A percentile compares a stretch with the other conserved stretches of the same genome.
These are phyloP conservation scores for Alloascoidea hylecoeti DNA, from an alignment of 805 yeast genomes.

Conservation along the genomic window DNA sequence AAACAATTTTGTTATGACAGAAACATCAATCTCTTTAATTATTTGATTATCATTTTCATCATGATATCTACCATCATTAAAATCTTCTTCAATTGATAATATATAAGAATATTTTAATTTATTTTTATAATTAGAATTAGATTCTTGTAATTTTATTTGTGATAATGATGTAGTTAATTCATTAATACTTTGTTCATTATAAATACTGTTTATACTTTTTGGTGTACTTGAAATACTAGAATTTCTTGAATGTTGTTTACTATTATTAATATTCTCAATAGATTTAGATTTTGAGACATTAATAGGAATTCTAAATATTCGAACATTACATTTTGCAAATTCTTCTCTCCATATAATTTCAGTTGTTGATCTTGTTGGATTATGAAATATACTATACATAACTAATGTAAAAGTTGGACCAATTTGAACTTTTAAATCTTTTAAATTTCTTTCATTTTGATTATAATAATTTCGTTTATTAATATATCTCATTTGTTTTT, in stretches of 20 bases:
- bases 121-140: slow-evolving; percentile 6
- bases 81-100: slow-evolving; percentile 37
- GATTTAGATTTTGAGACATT: slow-evolving; percentile 1
- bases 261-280: not conserved
- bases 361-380: slow-evolving; percentile 27
- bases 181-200: too few relatives aligned
- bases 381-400: slow-evolving; percentile 48
- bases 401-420: slow-evolving; percentile 50
- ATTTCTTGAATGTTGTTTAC: too few relatives aligned
- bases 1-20: slow-evolving; percentile 34
- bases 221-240: too few relatives aligned
- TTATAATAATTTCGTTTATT: not conserved
- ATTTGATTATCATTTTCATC: slow-evolving; percentile 32
- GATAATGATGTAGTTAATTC: too few relatives aligned
- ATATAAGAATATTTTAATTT: slow-evolving; percentile 23
- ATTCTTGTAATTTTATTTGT: too few relatives aligned
- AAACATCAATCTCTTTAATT: slow-evolving; percentile 24
- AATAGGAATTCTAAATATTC: slow-evolving; percentile 19
- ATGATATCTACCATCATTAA: slow-evolving; percentile 63
- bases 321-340: slow-evolving; percentile 38
- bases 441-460: slow-evolving; percentile 1
- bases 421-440: slow-evolving; percentile 21
- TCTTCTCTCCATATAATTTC: slow-evolving; percentile 65
- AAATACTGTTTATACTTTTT: too few relatives aligned
- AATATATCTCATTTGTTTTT: slow-evolving; percentile 3